These are phyloP conservation scores for Solanum sejunctum DNA, from an alignment of 257 asterid species.

Conservation along the genomic window DNA sequence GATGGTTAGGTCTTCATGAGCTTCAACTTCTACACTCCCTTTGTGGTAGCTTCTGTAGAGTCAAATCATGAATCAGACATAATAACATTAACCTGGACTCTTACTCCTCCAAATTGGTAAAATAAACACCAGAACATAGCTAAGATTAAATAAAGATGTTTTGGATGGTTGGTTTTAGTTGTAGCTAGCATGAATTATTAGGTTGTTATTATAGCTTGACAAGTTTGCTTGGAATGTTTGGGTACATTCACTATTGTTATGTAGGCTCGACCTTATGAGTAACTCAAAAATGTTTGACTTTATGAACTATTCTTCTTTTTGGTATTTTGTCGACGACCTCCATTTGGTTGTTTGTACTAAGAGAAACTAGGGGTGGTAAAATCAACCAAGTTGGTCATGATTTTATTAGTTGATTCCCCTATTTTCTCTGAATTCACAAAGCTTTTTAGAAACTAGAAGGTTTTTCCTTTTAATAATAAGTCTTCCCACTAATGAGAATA, in stretches of 20 bases:
- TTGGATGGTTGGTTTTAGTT: not conserved
- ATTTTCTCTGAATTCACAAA: not conserved
- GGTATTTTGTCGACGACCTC: not conserved
- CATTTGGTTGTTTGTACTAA: not conserved
- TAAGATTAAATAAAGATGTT: not conserved
- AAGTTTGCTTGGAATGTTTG: not conserved
- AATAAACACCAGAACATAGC: not conserved
- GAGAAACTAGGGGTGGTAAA: too few relatives aligned
- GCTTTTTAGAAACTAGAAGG: not conserved
- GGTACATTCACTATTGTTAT: not conserved
- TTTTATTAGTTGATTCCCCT: not conserved
- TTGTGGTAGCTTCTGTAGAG: constrained; percentile 48
- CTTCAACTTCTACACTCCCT: constrained; percentile 51
- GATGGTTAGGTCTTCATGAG: constrained; percentile 58
- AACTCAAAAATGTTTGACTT: not conserved
- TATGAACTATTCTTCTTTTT: not conserved
- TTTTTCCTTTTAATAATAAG: not conserved
- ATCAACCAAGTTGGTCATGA: not conserved
- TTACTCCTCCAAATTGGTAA: not conserved
- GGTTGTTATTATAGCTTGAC: not conserved
- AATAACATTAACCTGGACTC: not conserved
- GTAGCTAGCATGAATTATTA: not conserved
- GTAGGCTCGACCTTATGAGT: not conserved
- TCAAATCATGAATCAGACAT: not conserved
- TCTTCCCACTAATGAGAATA: not conserved